These are phyloP conservation scores for Prinsepia uniflora DNA, from an alignment of 306 rosid genomes.

Conservation along the genomic window DNA sequence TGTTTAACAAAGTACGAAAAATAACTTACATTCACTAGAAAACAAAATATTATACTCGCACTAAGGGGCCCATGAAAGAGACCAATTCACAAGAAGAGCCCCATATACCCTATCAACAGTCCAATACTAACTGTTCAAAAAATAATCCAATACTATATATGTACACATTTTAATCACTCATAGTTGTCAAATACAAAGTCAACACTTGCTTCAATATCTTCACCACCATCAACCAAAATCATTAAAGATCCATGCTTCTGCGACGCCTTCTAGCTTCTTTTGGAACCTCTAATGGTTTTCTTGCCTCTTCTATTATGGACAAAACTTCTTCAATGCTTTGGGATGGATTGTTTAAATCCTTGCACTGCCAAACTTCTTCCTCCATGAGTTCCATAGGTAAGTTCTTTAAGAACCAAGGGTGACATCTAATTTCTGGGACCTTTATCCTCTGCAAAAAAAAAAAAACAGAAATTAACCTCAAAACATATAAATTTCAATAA, in stretches of 20 bases:
- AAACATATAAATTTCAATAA: constrained; percentile 2
- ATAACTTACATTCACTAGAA: no score
- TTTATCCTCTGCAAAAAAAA: constrained; percentile 59
- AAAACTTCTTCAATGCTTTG: constrained; percentile 63
- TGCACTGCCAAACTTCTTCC: constrained; percentile 64
- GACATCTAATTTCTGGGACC: constrained; percentile 57
- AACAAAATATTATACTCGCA: no score
- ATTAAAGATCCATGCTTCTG: constrained; percentile 63
- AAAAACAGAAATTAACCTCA: neutral
- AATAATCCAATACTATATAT: neutral
- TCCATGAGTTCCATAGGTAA: constrained; percentile 65
- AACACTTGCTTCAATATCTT: constrained; percentile 55
- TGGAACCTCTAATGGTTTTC: constrained; percentile 32
- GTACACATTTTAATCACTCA: constrained; percentile 26
- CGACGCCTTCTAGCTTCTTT: constrained; percentile 22
- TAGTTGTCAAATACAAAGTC: constrained; percentile 50
- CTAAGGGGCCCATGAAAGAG: no score
- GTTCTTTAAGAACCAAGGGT: constrained; percentile 76
- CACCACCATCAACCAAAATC: constrained; percentile 43
- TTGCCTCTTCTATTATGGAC: constrained; percentile 68
- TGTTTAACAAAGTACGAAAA: no score
- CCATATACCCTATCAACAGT: no score
- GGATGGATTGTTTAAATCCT: constrained; percentile 55
- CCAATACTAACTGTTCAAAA: no score
- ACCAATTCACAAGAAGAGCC: no score